Evolutionary conservation across 805 yeast species (phyloP).

Genomic region (Pichia eremophila): DNA sequence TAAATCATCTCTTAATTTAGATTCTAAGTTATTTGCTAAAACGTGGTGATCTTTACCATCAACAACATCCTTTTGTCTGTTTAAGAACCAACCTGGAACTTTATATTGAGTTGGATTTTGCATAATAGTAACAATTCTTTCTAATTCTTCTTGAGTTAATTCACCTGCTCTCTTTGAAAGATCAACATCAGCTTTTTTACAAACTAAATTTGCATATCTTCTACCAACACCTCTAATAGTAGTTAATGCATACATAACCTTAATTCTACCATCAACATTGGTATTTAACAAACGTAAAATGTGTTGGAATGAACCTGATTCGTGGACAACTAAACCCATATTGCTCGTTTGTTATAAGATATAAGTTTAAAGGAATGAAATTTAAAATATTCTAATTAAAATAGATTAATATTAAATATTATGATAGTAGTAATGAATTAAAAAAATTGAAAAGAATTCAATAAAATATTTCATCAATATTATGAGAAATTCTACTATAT

Average conservation of each 20-base stretch:
- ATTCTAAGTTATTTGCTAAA: conserved; percentile 97
- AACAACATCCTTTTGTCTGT: conserved; percentile 97
- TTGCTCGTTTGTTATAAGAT: background rate
- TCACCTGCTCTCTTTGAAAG: conserved; percentile 99
- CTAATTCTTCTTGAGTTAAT: conserved; percentile 99
- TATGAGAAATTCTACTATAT: too few species aligned
- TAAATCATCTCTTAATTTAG: conserved; percentile 98
- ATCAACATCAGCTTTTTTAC: conserved; percentile 99
- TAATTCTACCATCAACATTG: conserved; percentile 99
- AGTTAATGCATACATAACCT: conserved; percentile 99
- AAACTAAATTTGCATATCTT: conserved; percentile 99
- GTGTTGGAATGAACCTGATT: conserved; percentile 99
- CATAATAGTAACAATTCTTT: conserved; percentile 99
- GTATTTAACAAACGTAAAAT: conserved; percentile 99
- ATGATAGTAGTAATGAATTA: too few species aligned
- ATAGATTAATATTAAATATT: too few species aligned
- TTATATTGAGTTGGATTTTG: conserved; percentile 99
- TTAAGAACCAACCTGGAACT: conserved; percentile 99
- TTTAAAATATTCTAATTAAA: background rate
- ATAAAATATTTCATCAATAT: too few species aligned
- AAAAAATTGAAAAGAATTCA: too few species aligned
- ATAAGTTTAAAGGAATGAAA: background rate
- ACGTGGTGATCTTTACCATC: conserved; percentile 99
- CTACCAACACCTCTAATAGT: conserved; percentile 99
- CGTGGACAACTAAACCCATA: conserved; percentile 71